Conservation (phyloP, 2,329 filamentous ascomycete genomes). For the Aspergillus niger region DNA sequence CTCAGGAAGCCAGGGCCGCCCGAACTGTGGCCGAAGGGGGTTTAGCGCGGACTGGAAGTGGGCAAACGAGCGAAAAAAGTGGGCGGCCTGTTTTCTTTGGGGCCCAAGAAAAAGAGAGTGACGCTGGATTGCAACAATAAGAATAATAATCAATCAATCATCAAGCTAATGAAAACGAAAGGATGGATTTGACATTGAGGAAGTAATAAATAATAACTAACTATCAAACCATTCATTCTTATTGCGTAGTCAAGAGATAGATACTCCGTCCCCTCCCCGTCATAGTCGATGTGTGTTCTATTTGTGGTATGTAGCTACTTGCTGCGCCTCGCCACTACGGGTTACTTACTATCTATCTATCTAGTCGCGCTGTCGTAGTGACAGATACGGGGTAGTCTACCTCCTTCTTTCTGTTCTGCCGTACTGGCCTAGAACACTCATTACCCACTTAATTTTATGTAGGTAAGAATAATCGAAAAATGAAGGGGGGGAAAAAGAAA, state of each 20-base stretch:
- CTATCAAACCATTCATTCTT: too few species aligned
- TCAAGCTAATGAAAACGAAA: too few species aligned
- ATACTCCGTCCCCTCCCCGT: neutral
- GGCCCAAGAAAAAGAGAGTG: neutral
- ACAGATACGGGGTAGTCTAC: neutral
- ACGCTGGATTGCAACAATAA: neutral
- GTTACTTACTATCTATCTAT: neutral
- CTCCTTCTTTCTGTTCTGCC: neutral
- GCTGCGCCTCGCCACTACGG: slow-evolving; percentile 3
- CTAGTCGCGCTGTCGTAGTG: neutral
- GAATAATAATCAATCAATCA: too few species aligned
- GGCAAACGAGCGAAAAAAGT: neutral
- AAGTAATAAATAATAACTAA: too few species aligned
- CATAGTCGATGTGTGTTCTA: neutral
- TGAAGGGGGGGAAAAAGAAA: neutral
- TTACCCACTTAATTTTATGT: neutral
- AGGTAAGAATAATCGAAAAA: too few species aligned
- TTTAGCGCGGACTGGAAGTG: slow-evolving; percentile 2
- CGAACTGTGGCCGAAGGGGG: neutral
- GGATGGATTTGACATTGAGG: too few species aligned
- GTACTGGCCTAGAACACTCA: neutral
- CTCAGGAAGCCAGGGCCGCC: slow-evolving; percentile 17
- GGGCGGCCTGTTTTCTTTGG: neutral
- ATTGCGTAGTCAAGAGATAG: neutral
- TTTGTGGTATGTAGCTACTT: neutral